Evolutionary conservation across 2,329 filamentous ascomycete genomes (phyloP).

Genomic region (Dothidotthia symphoricarpi): DNA sequence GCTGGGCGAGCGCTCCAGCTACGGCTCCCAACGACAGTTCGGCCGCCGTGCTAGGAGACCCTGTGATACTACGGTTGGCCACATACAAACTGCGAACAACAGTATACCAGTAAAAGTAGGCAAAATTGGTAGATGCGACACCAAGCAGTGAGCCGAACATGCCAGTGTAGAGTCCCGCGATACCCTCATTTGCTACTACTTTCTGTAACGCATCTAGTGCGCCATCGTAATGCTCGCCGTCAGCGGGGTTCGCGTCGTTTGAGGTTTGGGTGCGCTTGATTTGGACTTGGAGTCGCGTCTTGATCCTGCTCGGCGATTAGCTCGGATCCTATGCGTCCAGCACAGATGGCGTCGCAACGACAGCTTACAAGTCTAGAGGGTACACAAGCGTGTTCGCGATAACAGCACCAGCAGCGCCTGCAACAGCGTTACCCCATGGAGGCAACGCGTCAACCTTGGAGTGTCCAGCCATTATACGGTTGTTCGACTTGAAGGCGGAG

Average conservation of each 20-base stretch:
- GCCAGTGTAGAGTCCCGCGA: slow-evolving; percentile 81
- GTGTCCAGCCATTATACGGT: slow-evolving; percentile 51
- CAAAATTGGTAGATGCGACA: slow-evolving; percentile 96
- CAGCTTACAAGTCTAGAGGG: slow-evolving; percentile 85
- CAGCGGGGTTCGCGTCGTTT: slow-evolving; percentile 41
- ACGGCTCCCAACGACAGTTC: slow-evolving; percentile 84
- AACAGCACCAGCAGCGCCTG: slow-evolving; percentile 88
- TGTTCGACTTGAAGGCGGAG: neutral
- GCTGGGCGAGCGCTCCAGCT: slow-evolving; percentile 85
- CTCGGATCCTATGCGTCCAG: neutral
- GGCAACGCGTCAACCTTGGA: slow-evolving; percentile 71
- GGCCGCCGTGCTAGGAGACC: slow-evolving; percentile 71
- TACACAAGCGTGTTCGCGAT: slow-evolving; percentile 95
- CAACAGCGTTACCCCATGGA: slow-evolving; percentile 89
- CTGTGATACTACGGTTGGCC: slow-evolving; percentile 55
- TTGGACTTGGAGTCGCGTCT: slow-evolving; percentile 94
- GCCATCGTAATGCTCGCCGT: slow-evolving; percentile 75
- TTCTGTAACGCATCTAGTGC: slow-evolving; percentile 85
- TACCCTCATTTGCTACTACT: slow-evolving; percentile 77
- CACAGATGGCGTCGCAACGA: neutral
- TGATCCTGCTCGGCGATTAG: slow-evolving; percentile 64
- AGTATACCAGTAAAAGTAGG: slow-evolving; percentile 99
- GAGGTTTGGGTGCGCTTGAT: slow-evolving; percentile 60
- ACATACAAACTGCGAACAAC: slow-evolving; percentile 80
- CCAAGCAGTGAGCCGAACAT: slow-evolving; percentile 84